These are phyloP conservation scores for Craterostigma plantagineum DNA, from an alignment of 257 asterid species.

Conservation along the genomic window DNA sequence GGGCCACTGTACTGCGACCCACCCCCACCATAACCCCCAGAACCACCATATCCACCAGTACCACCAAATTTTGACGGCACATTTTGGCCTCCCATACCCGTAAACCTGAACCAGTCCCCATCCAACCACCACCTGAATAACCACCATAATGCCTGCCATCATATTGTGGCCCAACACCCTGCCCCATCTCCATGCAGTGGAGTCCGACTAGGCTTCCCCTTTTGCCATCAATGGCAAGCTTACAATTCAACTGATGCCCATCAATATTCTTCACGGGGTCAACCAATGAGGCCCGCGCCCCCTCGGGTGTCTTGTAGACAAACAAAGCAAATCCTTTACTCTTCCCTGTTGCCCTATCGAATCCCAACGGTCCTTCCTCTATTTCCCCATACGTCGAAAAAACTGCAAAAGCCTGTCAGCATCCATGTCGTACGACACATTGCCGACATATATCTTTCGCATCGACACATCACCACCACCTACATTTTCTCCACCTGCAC, in stretches of 20 bases:
- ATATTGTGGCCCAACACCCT: constrained; percentile 20
- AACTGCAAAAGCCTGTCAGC: constrained; percentile 55
- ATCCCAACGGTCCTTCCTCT: constrained; percentile 84
- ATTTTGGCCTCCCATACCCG: constrained; percentile 29
- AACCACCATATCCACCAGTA: constrained; percentile 29
- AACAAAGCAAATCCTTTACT: constrained; percentile 70
- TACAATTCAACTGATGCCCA: constrained; percentile 63
- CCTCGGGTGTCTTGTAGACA: constrained; percentile 62
- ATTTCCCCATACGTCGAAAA: constrained; percentile 68
- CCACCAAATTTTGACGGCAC: constrained; percentile 27
- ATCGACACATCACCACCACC: constrained; percentile 31
- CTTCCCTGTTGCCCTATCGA: constrained; percentile 75
- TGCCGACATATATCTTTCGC: constrained; percentile 70
- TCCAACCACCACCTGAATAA: constrained; percentile 22
- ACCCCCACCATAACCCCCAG: constrained; percentile 25
- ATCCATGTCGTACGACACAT: constrained; percentile 66
- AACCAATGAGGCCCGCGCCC: constrained; percentile 51
- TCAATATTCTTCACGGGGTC: constrained; percentile 58
- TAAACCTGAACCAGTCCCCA: constrained; percentile 20
- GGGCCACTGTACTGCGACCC: constrained; percentile 9
- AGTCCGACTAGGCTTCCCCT: constrained; percentile 23
- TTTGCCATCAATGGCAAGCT: constrained; percentile 64
- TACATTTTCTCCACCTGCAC: constrained; percentile 21
- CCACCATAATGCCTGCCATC: constrained; percentile 29
- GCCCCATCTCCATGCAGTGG: constrained; percentile 22